Evolutionary conservation across 2,329 filamentous ascomycete species (phyloP).

Genomic region (Elsinoe fawcettii): DNA sequence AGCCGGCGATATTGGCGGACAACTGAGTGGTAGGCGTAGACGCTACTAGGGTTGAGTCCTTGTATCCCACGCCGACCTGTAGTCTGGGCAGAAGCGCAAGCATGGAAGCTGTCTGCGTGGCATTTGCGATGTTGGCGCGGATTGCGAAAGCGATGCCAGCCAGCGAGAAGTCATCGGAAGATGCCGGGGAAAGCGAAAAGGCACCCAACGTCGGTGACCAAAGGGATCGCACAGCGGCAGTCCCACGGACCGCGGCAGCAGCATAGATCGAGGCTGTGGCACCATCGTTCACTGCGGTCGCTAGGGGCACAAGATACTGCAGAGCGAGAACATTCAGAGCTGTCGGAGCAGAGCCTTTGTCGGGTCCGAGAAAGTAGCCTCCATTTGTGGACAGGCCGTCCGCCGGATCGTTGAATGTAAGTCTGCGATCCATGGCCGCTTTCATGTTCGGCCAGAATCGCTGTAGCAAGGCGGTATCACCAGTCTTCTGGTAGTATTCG

Average conservation of each 20-base stretch:
- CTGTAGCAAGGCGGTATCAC: conserved; percentile 19
- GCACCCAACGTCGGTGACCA: conserved; percentile 29
- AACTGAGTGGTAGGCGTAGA: conserved; percentile 13
- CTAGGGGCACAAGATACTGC: conserved; percentile 24
- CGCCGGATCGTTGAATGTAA: conserved; percentile 25
- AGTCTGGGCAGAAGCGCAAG: conserved; percentile 29
- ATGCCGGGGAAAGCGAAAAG: conserved; percentile 26
- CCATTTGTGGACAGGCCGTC: conserved; percentile 23
- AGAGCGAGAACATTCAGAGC: conserved; percentile 26
- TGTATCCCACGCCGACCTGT: conserved; percentile 32
- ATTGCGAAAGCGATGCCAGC: conserved; percentile 31
- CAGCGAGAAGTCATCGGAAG: conserved; percentile 28
- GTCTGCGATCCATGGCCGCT: conserved; percentile 19
- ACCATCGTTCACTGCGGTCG: conserved; percentile 27
- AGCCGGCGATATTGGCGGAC: conserved; percentile 42
- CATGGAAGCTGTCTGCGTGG: conserved; percentile 25
- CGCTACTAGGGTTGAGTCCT: conserved; percentile 28
- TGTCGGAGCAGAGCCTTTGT: conserved; percentile 26
- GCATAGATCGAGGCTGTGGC: conserved; percentile 23
- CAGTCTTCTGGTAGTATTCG: conserved; percentile 25
- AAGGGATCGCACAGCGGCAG: conserved; percentile 27
- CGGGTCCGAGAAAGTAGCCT: conserved; percentile 26
- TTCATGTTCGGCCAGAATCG: conserved; percentile 26
- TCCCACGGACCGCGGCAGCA: conserved; percentile 21
- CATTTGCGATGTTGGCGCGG: conserved; percentile 29